Base-by-base conservation (phyloP, 495 filamentous ascomycete genomes). In the Xanthoparmelia taractica region DNA sequence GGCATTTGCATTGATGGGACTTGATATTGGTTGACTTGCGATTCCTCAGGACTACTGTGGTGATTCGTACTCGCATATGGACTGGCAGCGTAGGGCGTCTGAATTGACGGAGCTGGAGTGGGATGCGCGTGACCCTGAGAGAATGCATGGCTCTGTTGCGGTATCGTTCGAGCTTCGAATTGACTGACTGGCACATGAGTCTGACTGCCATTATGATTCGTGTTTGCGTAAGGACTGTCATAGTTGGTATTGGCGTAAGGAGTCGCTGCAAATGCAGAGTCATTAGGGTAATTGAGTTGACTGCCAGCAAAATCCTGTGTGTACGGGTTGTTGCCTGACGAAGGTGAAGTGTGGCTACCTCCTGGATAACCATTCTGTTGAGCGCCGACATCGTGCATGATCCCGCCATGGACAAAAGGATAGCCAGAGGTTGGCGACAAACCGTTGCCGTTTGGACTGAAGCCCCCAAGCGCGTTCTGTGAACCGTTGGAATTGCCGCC, bases 371-470 rank as follows among this genome's bases (percentile, higher is more conserved):
- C 29, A n/a, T 54, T 54, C 50, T 54, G 50, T 1, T 33, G 27
- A 33, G 50, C 8, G 8, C 17, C 29, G 50, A 33, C 50, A 4
- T 54, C 50, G 29, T 54, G 50, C 29, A 43, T 57, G 38, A 43
- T 41, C 13, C 36, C 60, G 29, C 57, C 57, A 18, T 63, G 60
- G 34, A 54, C 38, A 34, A 25, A 63, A 33, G 60, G 55, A 41
- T 63, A 41, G 2, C 8, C 29, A 5, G 60, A 56, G 36, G 31
- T 18, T 63, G 54, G 18, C 45, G n/a, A 57, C 29, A 63, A n/a
- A 38, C 34, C 20, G 33, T 12, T n/a, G 52, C 55, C n/a, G 18
- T 57, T 54, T 11, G 60, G 60, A 57, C 52, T 57, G 31, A 55
- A 43, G 29, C 50, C 43, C 7, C 40, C 37, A 27, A 43, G 40